Evolutionary conservation across 139 green algal species (phyloP).

Genomic region (Chlorella sp.): DNA sequence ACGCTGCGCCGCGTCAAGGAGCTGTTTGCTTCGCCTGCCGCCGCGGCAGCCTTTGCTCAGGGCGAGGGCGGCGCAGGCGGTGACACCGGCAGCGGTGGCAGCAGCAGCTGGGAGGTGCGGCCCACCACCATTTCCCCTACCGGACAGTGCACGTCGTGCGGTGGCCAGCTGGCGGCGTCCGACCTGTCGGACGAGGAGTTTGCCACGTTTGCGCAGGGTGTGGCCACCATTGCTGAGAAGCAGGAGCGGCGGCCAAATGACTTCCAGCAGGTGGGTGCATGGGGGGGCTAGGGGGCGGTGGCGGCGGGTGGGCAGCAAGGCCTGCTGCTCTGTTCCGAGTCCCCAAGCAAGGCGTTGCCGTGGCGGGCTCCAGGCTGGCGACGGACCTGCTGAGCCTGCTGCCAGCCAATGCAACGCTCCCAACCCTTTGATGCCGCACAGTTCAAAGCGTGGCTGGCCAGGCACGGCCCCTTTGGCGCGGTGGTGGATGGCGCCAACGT

Average conservation of each 20-base stretch:
- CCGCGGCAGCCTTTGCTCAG: background rate
- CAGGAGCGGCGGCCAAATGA: conserved; percentile 58
- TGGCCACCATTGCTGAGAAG: conserved; percentile 60
- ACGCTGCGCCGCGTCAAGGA: conserved; percentile 51
- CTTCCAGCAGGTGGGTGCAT: conserved; percentile 63
- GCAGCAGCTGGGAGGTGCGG: conserved; percentile 12
- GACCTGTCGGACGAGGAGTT: conserved; percentile 75
- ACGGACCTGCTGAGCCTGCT: background rate
- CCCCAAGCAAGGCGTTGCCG: too few relatives aligned
- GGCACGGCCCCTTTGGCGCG: conserved; percentile 75
- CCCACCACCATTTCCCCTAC: background rate
- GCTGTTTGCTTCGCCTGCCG: conserved; percentile 9
- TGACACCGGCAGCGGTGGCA: background rate
- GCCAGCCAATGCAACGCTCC: background rate
- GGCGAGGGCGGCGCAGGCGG: background rate
- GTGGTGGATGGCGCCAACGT: conserved; percentile 92
- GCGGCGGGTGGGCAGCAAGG: too few relatives aligned
- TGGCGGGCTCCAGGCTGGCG: too few relatives aligned
- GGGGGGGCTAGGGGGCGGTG: too few relatives aligned
- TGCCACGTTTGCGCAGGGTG: conserved; percentile 61
- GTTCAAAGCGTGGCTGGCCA: conserved; percentile 68
- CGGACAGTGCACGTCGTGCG: conserved; percentile 2
- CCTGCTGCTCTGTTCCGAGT: too few relatives aligned
- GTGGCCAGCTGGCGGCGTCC: conserved; percentile 50
- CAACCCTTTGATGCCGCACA: background rate